A percentile compares a stretch with the other conserved stretches of the same genome.
phyloP scores from a whole-genome alignment of 805 yeast species.

The Metschnikowia peoriensis region DNA sequence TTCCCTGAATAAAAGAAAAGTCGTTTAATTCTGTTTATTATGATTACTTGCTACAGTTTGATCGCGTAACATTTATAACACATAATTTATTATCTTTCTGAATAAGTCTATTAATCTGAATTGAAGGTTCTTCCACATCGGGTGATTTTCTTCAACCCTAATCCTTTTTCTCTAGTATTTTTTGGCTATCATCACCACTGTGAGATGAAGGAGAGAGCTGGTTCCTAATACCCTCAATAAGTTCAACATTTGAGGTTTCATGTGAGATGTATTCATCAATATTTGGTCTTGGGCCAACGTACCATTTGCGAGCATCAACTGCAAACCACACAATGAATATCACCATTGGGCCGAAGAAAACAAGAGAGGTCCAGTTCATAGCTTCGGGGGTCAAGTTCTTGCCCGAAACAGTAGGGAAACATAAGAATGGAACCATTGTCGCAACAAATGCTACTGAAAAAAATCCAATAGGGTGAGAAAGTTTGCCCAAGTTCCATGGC shows the following conservation, averaged over 20 bases:
- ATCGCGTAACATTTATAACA: too few species aligned
- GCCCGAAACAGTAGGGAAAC: slow-evolving; percentile 49
- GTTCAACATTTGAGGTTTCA: neutral
- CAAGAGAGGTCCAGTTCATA: slow-evolving; percentile 62
- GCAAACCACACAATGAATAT: slow-evolving; percentile 50
- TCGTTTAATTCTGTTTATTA: neutral
- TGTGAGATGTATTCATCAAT: slow-evolving; percentile 16
- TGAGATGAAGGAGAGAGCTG: slow-evolving; percentile 4
- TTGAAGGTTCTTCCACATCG: neutral
- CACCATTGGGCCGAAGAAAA: slow-evolving; percentile 59
- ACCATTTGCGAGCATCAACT: slow-evolving; percentile 57
- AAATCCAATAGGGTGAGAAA: slow-evolving; percentile 47
- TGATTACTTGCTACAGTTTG: neutral
- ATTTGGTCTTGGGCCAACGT: slow-evolving; percentile 59
- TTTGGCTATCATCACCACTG: slow-evolving; percentile 1
- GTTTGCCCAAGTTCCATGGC: slow-evolving; percentile 63
- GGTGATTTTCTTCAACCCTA: neutral
- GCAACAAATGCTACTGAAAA: slow-evolving; percentile 49
- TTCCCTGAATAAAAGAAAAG: too few species aligned
- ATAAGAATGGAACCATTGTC: slow-evolving; percentile 58
- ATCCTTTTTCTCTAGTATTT: neutral
- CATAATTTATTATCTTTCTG: neutral
- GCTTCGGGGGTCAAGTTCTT: slow-evolving; percentile 33
- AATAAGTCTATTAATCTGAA: neutral
- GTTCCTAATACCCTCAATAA: slow-evolving; percentile 7